These are phyloP conservation scores for Metarhizium guizhouense DNA, from an alignment of 2,329 filamentous ascomycete species.

Conservation along the genomic window DNA sequence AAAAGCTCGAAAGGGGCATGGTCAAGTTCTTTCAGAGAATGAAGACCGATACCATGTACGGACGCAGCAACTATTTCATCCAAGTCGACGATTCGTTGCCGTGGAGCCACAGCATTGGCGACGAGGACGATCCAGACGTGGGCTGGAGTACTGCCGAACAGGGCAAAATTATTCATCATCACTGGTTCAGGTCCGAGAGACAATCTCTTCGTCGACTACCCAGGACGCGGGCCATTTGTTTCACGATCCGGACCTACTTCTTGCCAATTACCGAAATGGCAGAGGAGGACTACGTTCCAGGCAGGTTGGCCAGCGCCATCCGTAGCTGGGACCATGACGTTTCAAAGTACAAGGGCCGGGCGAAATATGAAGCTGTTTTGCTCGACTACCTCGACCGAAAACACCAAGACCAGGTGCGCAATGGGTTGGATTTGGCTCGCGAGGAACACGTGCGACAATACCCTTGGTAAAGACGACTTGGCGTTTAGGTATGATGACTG, in stretches of 20 bases:
- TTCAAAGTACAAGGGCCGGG: constrained; percentile 66
- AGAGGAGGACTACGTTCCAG: constrained; percentile 67
- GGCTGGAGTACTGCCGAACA: constrained; percentile 73
- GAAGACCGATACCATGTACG: constrained; percentile 53
- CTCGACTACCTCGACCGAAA: constrained; percentile 68
- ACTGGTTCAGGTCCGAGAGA: constrained; percentile 69
- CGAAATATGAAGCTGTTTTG: constrained; percentile 63
- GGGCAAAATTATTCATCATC: constrained; percentile 61
- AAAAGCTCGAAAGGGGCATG: constrained; percentile 71
- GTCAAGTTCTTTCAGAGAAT: constrained; percentile 70
- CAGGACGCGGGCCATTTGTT: constrained; percentile 49
- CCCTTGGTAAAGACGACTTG: constrained; percentile 37
- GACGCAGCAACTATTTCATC: constrained; percentile 77
- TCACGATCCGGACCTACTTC: constrained; percentile 77
- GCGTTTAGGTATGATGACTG: too few species aligned
- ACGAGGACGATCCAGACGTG: constrained; percentile 54
- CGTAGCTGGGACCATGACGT: constrained; percentile 78
- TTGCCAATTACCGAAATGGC: constrained; percentile 59
- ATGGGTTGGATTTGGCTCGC: constrained; percentile 50
- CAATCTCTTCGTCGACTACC: constrained; percentile 60
- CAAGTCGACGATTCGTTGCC: constrained; percentile 72
- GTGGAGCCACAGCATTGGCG: constrained; percentile 69
- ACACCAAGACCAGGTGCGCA: constrained; percentile 63
- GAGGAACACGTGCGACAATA: constrained; percentile 52
- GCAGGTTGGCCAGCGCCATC: constrained; percentile 66